phyloP scores from a whole-genome alignment of 2,329 filamentous ascomycete genomes.

The Sphaerulina vaccinii region DNA sequence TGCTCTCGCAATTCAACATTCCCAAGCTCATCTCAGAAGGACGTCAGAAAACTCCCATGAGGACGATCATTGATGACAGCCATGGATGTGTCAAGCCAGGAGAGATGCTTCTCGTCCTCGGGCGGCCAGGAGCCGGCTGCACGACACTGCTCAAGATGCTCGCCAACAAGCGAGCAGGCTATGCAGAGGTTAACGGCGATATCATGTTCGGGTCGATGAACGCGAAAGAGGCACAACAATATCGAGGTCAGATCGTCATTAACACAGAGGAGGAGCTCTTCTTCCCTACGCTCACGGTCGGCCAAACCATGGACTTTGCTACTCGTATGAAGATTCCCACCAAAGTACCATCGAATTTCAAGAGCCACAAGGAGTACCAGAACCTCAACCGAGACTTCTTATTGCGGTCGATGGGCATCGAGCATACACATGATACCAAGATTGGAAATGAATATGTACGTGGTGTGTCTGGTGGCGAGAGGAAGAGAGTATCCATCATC shows the following conservation, averaged over 20 bases:
- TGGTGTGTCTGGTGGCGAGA: conserved; percentile 66
- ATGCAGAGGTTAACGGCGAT: conserved; percentile 53
- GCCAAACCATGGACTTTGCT: conserved; percentile 57
- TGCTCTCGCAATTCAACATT: conserved; percentile 53
- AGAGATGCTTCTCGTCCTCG: conserved; percentile 38
- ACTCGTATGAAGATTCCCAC: conserved; percentile 53
- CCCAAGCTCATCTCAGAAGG: conserved; percentile 43
- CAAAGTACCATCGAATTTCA: conserved; percentile 36
- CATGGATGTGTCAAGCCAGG: conserved; percentile 68
- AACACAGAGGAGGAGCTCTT: conserved; percentile 51
- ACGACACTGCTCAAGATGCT: conserved; percentile 70
- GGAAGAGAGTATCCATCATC: conserved; percentile 68
- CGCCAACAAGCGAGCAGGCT: conserved; percentile 57
- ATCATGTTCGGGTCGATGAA: conserved; percentile 55
- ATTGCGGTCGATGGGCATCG: conserved; percentile 57
- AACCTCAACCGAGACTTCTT: conserved; percentile 54
- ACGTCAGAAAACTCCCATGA: conserved; percentile 54
- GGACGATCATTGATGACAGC: conserved; percentile 60
- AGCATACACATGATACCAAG: conserved; percentile 62
- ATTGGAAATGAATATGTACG: conserved; percentile 66
- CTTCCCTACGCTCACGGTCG: conserved; percentile 58
- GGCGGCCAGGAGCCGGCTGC: conserved; percentile 46
- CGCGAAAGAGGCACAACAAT: conserved; percentile 43
- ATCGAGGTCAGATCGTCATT: conserved; percentile 48
- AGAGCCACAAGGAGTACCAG: conserved; percentile 47